Evolutionary conservation across 495 filamentous ascomycete genomes (phyloP).

Genomic region (Penicillium arizonense): DNA sequence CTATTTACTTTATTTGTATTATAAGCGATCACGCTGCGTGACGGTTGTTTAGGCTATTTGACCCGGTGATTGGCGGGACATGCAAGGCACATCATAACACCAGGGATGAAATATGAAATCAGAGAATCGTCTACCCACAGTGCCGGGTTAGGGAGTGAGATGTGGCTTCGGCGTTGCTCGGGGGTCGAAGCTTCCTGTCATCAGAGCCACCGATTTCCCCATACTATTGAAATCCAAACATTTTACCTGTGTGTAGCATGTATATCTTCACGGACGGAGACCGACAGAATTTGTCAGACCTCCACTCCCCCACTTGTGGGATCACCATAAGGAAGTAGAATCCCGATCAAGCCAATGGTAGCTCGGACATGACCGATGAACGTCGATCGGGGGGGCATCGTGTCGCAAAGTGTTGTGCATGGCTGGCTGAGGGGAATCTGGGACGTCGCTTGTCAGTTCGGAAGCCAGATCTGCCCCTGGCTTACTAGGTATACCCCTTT

Average conservation of each 20-base stretch:
- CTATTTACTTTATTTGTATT: too few species aligned
- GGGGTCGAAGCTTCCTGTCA: slow-evolving; percentile 15
- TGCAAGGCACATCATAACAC: slow-evolving; percentile 5
- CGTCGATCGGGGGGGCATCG: slow-evolving; percentile 19
- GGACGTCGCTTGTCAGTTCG: slow-evolving; percentile 24
- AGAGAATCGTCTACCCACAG: neutral
- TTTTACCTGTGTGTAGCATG: too few species aligned
- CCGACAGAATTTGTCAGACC: slow-evolving; percentile 9
- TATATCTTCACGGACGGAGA: neutral
- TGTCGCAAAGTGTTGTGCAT: slow-evolving; percentile 26
- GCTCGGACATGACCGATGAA: slow-evolving; percentile 9
- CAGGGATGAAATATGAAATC: neutral
- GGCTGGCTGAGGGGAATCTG: slow-evolving; percentile 29
- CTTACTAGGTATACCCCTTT: slow-evolving; percentile 9
- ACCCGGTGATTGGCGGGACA: neutral
- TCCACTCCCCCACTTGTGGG: neutral
- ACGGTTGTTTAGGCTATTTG: neutral
- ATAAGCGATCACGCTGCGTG: slow-evolving; percentile 1
- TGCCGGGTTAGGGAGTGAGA: neutral
- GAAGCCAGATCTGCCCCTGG: slow-evolving; percentile 25
- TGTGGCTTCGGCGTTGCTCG: slow-evolving; percentile 19
- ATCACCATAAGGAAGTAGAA: neutral
- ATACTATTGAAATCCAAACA: slow-evolving; percentile 8
- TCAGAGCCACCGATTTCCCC: slow-evolving; percentile 7
- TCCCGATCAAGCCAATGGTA: slow-evolving; percentile 22